A percentile compares a stretch with the other conserved stretches of the same genome.
phyloP scores from a whole-genome alignment of 2,329 filamentous ascomycete genomes.

The Chalara sp. region DNA sequence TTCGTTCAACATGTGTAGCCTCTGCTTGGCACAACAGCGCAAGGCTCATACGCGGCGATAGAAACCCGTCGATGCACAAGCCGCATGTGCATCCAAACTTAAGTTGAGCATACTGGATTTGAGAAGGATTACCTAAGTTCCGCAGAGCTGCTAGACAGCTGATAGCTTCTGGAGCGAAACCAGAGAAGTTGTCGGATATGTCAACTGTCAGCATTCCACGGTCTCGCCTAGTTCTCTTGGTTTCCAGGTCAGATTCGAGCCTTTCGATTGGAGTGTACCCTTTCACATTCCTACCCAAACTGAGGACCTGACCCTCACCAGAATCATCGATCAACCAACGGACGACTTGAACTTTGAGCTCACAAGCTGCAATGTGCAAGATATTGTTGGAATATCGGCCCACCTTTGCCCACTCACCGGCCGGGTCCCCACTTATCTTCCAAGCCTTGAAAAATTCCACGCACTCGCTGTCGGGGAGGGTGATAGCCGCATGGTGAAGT shows the following conservation, averaged over 20 bases:
- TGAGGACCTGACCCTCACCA: constrained; percentile 7
- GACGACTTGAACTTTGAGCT: constrained; percentile 8
- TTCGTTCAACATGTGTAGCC: constrained; percentile 13
- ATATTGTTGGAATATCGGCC: constrained; percentile 11
- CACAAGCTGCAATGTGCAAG: constrained; percentile 12
- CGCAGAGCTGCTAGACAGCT: constrained; percentile 22
- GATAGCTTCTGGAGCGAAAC: constrained; percentile 22
- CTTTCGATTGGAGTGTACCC: constrained; percentile 30
- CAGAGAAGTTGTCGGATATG: constrained; percentile 28
- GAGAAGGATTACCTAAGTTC: constrained; percentile 9
- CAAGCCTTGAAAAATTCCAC: constrained; percentile 8
- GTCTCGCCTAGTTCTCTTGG: constrained; percentile 15
- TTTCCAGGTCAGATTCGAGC: constrained; percentile 26
- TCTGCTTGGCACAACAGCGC: constrained; percentile 25
- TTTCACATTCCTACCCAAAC: constrained; percentile 21
- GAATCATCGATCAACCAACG: constrained; percentile 25
- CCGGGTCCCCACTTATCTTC: background rate
- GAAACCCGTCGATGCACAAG: constrained; percentile 29
- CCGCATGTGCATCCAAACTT: constrained; percentile 33
- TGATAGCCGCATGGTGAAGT: constrained; percentile 12
- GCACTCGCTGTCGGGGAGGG: constrained; percentile 12
- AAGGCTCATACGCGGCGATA: constrained; percentile 31
- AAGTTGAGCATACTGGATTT: constrained; percentile 19
- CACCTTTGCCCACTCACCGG: constrained; percentile 7
- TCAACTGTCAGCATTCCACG: constrained; percentile 9